Conservation (phyloP, 257 asterid species). For the Fraxinus pennsylvanica region DNA sequence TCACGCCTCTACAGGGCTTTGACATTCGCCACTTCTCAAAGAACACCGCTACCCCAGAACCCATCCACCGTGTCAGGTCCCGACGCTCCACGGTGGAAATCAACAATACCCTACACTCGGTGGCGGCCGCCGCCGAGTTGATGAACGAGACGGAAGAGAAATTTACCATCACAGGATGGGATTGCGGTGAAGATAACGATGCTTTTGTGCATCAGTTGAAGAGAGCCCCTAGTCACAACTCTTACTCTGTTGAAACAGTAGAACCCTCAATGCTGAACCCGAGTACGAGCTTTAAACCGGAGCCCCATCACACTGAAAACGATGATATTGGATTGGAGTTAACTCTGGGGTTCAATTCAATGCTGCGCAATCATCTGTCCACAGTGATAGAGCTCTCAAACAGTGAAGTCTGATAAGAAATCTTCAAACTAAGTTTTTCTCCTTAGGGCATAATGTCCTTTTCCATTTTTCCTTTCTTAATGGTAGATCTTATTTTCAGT, state of each 20-base stretch:
- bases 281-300: conserved; percentile 33
- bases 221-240: conserved; percentile 61
- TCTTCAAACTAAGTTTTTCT: conserved; percentile 15
- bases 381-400: conserved; percentile 40
- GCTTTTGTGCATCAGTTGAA: conserved; percentile 25
- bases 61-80: conserved; percentile 35
- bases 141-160: conserved; percentile 37
- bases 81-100: conserved; percentile 48
- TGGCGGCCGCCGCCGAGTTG: conserved; percentile 8
- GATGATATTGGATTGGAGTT: conserved; percentile 50
- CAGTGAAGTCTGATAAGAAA: conserved; percentile 30
- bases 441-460: not conserved
- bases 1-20: conserved; percentile 43
- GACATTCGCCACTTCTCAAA: conserved; percentile 72
- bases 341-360: conserved; percentile 42
- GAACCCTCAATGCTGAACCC: conserved; percentile 50
- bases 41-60: conserved; percentile 25
- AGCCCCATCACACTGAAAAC: conserved; percentile 3
- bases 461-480: not conserved
- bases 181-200: conserved; percentile 20
- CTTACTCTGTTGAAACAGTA: conserved; percentile 59
- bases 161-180: conserved; percentile 80
- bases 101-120: conserved; percentile 13
- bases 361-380: conserved; percentile 15
- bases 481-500: not conserved